phyloP scores from a whole-genome alignment of 495 filamentous ascomycete genomes.

The Aspergillus sclerotioniger region DNA sequence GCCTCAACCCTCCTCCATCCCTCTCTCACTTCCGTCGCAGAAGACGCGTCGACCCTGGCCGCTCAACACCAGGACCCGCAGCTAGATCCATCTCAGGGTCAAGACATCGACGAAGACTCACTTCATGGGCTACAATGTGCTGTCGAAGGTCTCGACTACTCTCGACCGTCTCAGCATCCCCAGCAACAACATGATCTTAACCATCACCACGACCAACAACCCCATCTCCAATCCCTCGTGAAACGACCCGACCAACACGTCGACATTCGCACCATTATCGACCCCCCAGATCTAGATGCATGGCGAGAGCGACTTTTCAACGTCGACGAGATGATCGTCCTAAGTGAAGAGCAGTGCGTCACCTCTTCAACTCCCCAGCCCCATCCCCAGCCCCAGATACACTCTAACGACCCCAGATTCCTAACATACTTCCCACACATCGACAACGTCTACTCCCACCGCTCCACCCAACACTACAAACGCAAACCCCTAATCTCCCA shows the following conservation, averaged over 20 bases:
- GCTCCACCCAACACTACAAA: conserved; percentile 84
- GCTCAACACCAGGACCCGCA: conserved; percentile 18
- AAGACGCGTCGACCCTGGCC: conserved; percentile 23
- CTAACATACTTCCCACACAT: conserved; percentile 86
- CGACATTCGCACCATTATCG: conserved; percentile 38
- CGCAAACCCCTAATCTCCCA: conserved; percentile 79
- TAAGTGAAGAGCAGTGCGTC: conserved; percentile 79
- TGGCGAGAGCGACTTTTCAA: conserved; percentile 79
- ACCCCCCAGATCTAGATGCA: conserved; percentile 66
- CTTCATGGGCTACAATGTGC: not conserved
- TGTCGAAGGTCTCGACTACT: not conserved
- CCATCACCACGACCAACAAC: conserved; percentile 7
- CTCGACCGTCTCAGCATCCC: not conserved
- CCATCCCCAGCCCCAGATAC: not conserved
- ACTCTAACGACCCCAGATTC: conserved; percentile 52
- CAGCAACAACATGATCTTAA: conserved; percentile 16
- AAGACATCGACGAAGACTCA: not conserved
- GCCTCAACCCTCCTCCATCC: conserved; percentile 19
- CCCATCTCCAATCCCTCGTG: conserved; percentile 14
- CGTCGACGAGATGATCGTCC: conserved; percentile 68
- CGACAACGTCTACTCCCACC: conserved; percentile 90
- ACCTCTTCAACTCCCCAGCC: conserved; percentile 3
- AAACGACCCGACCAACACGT: conserved; percentile 8
- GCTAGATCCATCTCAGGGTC: not conserved
- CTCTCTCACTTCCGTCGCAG: conserved; percentile 22